Conservation (phyloP, 306 rosid genomes). For the Pyrus betulifolia region DNA sequence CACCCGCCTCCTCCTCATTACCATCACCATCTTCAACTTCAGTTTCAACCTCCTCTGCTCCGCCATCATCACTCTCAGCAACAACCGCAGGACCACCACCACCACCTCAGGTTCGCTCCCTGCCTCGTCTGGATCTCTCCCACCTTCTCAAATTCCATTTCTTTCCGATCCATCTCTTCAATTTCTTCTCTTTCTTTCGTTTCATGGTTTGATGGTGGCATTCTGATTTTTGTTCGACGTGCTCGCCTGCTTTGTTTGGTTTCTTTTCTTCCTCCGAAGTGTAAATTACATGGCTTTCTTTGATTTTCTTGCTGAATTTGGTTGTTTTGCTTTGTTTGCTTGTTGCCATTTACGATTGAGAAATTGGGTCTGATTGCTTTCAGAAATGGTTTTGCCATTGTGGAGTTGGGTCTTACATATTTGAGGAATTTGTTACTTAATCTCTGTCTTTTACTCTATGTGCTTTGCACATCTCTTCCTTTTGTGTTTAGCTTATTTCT, state of each 20-base stretch:
- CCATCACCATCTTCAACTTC: slow-evolving; percentile 9
- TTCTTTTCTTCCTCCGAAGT: background rate
- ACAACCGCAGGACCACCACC: background rate
- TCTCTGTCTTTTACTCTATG: background rate
- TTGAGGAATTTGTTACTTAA: background rate
- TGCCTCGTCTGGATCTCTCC: slow-evolving; percentile 30
- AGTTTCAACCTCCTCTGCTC: slow-evolving; percentile 22
- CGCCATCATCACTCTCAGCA: slow-evolving; percentile 24
- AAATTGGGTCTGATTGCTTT: background rate
- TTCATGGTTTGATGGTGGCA: background rate
- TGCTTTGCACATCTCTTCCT: background rate
- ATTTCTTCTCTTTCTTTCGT: background rate
- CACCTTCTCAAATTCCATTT: background rate
- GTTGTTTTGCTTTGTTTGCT: background rate
- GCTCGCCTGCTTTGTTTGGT: background rate
- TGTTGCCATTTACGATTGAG: background rate
- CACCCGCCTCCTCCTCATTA: slow-evolving; percentile 14
- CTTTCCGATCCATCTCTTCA: background rate
- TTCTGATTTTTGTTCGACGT: background rate
- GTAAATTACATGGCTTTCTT: background rate
- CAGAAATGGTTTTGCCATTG: background rate
- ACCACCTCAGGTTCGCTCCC: slow-evolving; percentile 35
- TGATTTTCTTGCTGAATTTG: background rate
- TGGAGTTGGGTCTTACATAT: background rate
- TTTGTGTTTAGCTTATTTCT: background rate